Evolutionary conservation across 768 basidiomycete genomes (phyloP), one percentile per base, ranked within the genome.

Genomic region (Mycena filopes): DNA sequence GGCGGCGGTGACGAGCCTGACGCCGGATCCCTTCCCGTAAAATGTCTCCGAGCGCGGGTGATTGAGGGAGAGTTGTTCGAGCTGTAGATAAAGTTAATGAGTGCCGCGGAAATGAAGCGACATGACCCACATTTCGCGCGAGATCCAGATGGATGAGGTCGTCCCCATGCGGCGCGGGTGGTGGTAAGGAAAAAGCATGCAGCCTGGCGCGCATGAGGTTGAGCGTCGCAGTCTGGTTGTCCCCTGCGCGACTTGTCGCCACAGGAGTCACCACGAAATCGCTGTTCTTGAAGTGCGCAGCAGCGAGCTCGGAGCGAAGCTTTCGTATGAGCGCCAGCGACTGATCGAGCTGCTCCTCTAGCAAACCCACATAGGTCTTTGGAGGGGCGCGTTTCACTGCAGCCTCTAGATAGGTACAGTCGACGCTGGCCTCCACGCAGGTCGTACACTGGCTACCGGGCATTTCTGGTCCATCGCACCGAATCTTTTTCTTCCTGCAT

Each of bases 1-100:
- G 2, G 88, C 89, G 8, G 81, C 80, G 46, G 81, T 81, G 31
- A 88, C 77, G 20, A 88, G 80, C 80, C 86, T 83, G 0, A 83
- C 80, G 15, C 84, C 83, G 68, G 86, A 87, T 11, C 84, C 84
- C 65, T 87, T 87, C 0, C 87, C 87, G 63, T 86, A 85, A 68
- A 87, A 88, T 12, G 21, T 46, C 28, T 20, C 47, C 21, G 41
- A 20, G 7, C 3, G 29, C 42, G 16, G 13, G 26, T 20, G 4
- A 28, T 31, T 43, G 0, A 63, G 13, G 9, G 36, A 16, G 20
- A 63, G 54, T 23, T 55, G 40, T 9, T 29, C 36, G 10, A 55
- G 23, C 53, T 63, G 33, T 7, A 33, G 29, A 3, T n/a, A 12
- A 31, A n/a, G 21, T 20, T 12, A 11, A 28, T 38, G 15, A 23